Base-by-base conservation (phyloP, 805 yeast genomes). In the Yamadazyma kitorensis region DNA sequence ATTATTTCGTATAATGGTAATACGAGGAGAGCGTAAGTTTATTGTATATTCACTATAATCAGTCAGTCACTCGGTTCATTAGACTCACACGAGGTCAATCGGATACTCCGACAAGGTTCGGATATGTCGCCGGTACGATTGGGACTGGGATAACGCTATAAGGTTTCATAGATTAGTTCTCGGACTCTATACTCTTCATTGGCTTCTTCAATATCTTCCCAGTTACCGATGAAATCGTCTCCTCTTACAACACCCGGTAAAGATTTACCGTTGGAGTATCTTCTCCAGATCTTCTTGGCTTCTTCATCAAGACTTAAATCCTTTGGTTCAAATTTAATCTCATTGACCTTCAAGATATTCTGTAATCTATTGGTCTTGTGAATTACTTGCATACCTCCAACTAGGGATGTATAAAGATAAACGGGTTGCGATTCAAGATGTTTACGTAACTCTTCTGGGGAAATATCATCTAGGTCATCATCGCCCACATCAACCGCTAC, bases 241-340 rank as follows among this genome's bases (percentile, higher is more conserved):
- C 78, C 79, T 57, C 95, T 74, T 12, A 88, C 88, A 12, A 88
- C 73, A 21, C 89, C 96, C 2, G 97, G 97, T 38, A 87, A 71
- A 2, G 77, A 65, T 46, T 83, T 78, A 3, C 94, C 95, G 18
- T 68, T 68, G 12, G 84, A 68, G 49, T 76, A 76, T 45, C 93
- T 72, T 49, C 77, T 78, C 96, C 96, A 88, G 17, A 86, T 73
- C 48, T 78, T 74, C 56, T 87, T 80, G 11, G 96, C 96, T 40
- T 80, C 82, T 33, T 80, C 87, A 54, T 88, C 94, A 0, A 95
- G 86, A 5, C 95, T 95, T 33, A 87, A 61, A 54, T 88, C 97
- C 38, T 84, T 76, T 52, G 77, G 73, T 19, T 76, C 72, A 54
- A 78, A 85, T 39, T 75, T 68, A 33, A 88, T 64, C 30, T 78